Percentiles rank a stretch among this genome's conserved stretches.
These are phyloP conservation scores for Termitomyces sp. DNA, from an alignment of 768 basidiomycete species.

Conservation along the genomic window DNA sequence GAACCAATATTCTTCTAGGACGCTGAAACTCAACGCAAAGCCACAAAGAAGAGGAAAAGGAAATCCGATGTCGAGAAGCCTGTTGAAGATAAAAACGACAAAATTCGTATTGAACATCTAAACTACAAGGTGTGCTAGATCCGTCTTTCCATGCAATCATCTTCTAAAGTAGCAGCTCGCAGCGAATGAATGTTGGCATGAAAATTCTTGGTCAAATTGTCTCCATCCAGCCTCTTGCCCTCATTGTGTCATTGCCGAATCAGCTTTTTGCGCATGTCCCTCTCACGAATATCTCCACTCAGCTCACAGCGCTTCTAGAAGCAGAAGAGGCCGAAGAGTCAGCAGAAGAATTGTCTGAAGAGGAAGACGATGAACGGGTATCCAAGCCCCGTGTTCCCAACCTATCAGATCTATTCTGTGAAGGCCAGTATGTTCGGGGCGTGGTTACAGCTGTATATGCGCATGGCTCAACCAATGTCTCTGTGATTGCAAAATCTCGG, in stretches of 20 bases:
- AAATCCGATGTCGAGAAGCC: conserved; percentile 37
- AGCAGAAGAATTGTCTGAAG: conserved; percentile 39
- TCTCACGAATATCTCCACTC: conserved; percentile 84
- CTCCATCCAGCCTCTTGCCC: conserved; percentile 79
- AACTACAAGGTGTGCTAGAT: conserved; percentile 75
- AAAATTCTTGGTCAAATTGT: conserved; percentile 86
- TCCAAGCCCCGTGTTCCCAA: conserved; percentile 49
- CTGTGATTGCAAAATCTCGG: conserved; percentile 54
- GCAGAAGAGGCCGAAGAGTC: conserved; percentile 62
- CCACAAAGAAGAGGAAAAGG: conserved; percentile 39
- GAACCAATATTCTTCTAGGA: conserved; percentile 25
- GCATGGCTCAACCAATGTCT: conserved; percentile 55
- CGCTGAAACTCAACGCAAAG: conserved; percentile 33
- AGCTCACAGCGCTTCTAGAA: conserved; percentile 71
- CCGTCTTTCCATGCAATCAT: background rate
- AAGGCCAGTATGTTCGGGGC: conserved; percentile 85
- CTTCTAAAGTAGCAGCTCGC: background rate
- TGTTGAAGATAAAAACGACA: conserved; percentile 41
- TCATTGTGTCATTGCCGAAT: conserved; percentile 92
- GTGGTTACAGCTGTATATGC: conserved; percentile 67
- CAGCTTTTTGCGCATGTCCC: conserved; percentile 93
- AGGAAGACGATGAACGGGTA: conserved; percentile 39
- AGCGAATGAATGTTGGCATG: conserved; percentile 82
- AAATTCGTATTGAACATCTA: conserved; percentile 79
- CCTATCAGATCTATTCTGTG: conserved; percentile 65